Base-by-base conservation (phyloP, 495 filamentous ascomycete genomes). In the Penicillium coffeae region DNA sequence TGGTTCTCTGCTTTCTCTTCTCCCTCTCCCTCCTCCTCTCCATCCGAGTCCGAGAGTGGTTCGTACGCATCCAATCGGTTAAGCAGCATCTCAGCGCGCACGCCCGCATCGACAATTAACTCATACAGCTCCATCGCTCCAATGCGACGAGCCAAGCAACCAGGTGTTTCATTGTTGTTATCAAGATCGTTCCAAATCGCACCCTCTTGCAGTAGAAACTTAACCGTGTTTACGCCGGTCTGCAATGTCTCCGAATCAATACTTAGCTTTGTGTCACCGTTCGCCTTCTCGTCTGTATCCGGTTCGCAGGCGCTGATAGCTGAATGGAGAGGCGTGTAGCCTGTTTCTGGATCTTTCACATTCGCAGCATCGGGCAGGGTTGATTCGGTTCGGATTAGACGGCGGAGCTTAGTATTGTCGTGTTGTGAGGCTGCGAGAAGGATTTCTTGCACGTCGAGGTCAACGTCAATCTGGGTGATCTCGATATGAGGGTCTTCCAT, bases 161-260 rank as follows among this genome's bases (percentile, higher is more conserved):
- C 93, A 0, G 93, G 92, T 12, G 94, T 98, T 76, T 97, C 90
- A 47, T 86, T 77, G 37, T 87, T 82, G 32, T 73, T 68, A 56
- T 97, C 89, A 3, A 98, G 72, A 64, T 95, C 90, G 68, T 98
- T 98, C 93, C 93, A 98, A 45, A 97, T 96, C 4, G 88, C 94
- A 2, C 93, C 93, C 60, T 88, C 82, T 56, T 90, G 74, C 42
- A 98, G 73, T 19, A 98, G 73, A 55, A 94, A 80, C 44, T 77
- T 77, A 13, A 96, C 76, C 0, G 85, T 89, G 42, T 82, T 73
- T 32, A 75, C 37, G 79, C 86, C 69, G 9, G 72, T 71, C 37
- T 85, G 73, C 8, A 84, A 59, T 22, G 71, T 62, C 14, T 76
- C 60, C 13, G 72, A 57, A 20, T 67, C 58, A 40, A 59, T 51